Percentiles rank a stretch among this genome's conserved stretches.
These are phyloP conservation scores for Scutellaria baicalensis DNA, from an alignment of 257 asterid species.

Conservation along the genomic window DNA sequence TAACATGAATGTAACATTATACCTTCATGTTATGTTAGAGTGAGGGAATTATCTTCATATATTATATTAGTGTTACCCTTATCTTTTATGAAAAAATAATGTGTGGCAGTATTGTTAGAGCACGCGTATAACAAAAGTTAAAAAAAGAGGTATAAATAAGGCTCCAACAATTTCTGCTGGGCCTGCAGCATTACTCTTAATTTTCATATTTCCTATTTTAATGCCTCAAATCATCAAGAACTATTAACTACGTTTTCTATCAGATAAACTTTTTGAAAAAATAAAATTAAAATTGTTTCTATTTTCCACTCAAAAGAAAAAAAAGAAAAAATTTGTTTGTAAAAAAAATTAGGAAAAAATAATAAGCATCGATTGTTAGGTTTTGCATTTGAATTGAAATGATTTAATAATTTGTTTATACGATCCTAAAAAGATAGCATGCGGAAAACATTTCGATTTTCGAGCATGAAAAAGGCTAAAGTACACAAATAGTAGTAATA, in stretches of 20 bases:
- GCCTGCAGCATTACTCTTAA: slow-evolving; percentile 21
- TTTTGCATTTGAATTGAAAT: background rate
- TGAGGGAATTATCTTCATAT: too few species aligned
- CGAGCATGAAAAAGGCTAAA: background rate
- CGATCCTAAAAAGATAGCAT: background rate
- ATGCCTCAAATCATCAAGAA: slow-evolving; percentile 11
- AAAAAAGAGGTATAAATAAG: background rate
- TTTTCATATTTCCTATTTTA: slow-evolving; percentile 5
- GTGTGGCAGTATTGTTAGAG: slow-evolving; percentile 12
- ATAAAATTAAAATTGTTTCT: too few species aligned
- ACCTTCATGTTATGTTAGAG: too few species aligned
- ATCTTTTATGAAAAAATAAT: background rate
- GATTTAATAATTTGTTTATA: background rate
- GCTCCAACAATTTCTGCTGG: slow-evolving; percentile 9
- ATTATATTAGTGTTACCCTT: too few species aligned
- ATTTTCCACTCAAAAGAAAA: too few species aligned
- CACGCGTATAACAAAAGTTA: slow-evolving; percentile 17
- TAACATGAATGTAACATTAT: too few species aligned
- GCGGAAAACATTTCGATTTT: background rate
- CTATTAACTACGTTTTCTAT: too few species aligned
- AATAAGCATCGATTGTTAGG: too few species aligned
- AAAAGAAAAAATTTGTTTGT: too few species aligned
- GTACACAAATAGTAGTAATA: background rate
- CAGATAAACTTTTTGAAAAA: too few species aligned
- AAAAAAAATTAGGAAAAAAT: too few species aligned